Conservation (phyloP, 2,329 filamentous ascomycete species). For the Aspergillus nomiae region DNA sequence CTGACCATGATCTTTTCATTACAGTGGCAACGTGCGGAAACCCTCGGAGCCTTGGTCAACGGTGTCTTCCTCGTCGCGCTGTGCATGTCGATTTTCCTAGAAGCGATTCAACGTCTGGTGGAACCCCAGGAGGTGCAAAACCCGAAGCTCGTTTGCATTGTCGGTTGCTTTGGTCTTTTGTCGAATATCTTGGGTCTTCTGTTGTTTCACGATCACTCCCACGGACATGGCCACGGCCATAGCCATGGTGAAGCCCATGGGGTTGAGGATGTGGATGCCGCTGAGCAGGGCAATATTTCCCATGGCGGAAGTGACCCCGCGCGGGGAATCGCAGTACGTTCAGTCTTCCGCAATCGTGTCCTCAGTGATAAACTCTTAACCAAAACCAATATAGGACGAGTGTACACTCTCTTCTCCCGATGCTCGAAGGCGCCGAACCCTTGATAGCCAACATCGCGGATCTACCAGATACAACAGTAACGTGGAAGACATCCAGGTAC, state of each 20-base stretch:
- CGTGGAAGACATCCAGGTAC: conserved; percentile 74
- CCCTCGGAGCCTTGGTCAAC: conserved; percentile 92
- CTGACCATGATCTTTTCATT: conserved; percentile 12
- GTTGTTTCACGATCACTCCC: conserved; percentile 90
- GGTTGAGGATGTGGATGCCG: conserved; percentile 45
- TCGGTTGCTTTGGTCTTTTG: conserved; percentile 79
- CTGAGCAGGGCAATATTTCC: conserved; percentile 42
- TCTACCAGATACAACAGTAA: conserved; percentile 52
- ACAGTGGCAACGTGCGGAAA: conserved; percentile 95
- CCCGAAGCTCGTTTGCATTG: conserved; percentile 83
- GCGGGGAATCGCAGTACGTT: conserved; percentile 60
- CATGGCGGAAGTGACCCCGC: conserved; percentile 37
- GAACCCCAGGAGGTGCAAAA: conserved; percentile 86
- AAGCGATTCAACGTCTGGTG: conserved; percentile 88
- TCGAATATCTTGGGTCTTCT: conserved; percentile 89
- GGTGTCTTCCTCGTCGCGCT: conserved; percentile 96
- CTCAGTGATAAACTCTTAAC: conserved; percentile 6
- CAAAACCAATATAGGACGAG: conserved; percentile 29
- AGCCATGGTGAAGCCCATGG: conserved; percentile 50
- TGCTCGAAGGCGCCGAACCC: conserved; percentile 32
- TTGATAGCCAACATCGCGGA: conserved; percentile 28
- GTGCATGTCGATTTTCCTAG: conserved; percentile 93
- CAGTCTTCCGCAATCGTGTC: conserved; percentile 52
- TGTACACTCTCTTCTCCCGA: conserved; percentile 30
- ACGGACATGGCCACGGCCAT: conserved; percentile 69